These are phyloP conservation scores for Apium graveolens DNA, from an alignment of 129 eudicot species.

Conservation along the genomic window DNA sequence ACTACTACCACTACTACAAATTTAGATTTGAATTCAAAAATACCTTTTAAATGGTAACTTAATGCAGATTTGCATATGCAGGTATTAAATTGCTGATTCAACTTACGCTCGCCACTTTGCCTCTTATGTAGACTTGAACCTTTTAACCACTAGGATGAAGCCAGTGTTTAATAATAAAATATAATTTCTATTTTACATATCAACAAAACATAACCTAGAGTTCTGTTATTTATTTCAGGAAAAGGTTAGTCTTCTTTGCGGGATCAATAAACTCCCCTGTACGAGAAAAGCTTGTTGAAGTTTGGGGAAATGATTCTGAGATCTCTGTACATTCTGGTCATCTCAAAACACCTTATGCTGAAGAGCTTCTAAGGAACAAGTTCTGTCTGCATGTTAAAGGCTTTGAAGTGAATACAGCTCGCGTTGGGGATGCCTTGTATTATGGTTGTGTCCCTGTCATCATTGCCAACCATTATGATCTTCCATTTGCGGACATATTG, in stretches of 20 bases:
- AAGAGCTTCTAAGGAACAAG: conserved; percentile 57
- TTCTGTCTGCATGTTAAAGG: conserved; percentile 91
- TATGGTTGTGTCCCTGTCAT: conserved; percentile 85
- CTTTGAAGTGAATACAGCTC: conserved; percentile 87
- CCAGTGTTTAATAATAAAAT: not conserved
- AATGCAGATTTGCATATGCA: not conserved
- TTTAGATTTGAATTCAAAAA: not conserved
- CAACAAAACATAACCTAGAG: not conserved
- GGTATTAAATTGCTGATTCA: not conserved
- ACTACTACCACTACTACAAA: not conserved
- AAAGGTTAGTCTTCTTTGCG: conserved; percentile 73
- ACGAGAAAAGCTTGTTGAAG: conserved; percentile 54
- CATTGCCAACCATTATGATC: conserved; percentile 83
- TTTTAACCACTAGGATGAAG: not conserved
- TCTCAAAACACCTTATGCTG: conserved; percentile 48
- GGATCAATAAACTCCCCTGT: conserved; percentile 76
- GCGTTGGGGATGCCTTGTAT: conserved; percentile 67
- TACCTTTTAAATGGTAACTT: not conserved
- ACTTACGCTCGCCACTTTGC: not conserved
- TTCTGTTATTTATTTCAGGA: conserved; percentile 31
- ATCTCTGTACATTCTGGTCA: conserved; percentile 48
- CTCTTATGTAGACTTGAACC: not conserved
- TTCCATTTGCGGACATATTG: conserved; percentile 67
- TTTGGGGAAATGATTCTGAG: conserved; percentile 55
- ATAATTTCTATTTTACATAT: not conserved